Evolutionary conservation across 768 basidiomycete genomes (phyloP).

Genomic region (Dentipellis fragilis): DNA sequence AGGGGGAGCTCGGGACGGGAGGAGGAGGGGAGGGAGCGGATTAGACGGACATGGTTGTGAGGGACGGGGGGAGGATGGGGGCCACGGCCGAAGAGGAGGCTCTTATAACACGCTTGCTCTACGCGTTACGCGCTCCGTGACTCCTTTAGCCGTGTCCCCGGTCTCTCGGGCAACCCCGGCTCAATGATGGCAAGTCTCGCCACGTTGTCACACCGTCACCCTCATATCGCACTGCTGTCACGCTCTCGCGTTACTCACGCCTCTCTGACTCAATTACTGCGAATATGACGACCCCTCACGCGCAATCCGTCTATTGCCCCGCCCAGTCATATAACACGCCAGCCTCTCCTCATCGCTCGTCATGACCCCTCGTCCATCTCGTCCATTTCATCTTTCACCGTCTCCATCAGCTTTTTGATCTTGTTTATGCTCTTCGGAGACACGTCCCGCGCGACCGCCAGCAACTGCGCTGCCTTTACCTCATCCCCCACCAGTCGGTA

Average conservation of each 20-base stretch:
- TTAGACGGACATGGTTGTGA: constrained; percentile 27
- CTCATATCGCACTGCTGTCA: not conserved
- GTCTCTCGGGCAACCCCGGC: not conserved
- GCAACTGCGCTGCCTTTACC: constrained; percentile 70
- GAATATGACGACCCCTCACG: not conserved
- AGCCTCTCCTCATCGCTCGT: not conserved
- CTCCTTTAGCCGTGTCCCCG: constrained; percentile 7
- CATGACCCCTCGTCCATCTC: constrained; percentile 69
- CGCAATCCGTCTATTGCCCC: not conserved
- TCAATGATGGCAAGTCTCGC: constrained; percentile 4
- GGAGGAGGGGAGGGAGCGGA: constrained; percentile 16
- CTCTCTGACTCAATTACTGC: not conserved
- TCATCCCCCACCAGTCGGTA: constrained; percentile 77
- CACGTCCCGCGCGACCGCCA: constrained; percentile 87
- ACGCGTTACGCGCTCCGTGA: constrained; percentile 10
- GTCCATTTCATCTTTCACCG: constrained; percentile 52
- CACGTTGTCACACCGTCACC: not conserved
- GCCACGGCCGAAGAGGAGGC: constrained; percentile 17
- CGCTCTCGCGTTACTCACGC: not conserved
- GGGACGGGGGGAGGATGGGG: constrained; percentile 11
- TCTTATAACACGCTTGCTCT: constrained; percentile 27
- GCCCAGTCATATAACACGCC: not conserved
- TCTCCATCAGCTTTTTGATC: constrained; percentile 71
- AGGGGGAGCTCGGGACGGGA: constrained; percentile 12
- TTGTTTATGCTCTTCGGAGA: constrained; percentile 85